Conservation (phyloP, 139 green algal species). For the Pycnococcus provasolii region DNA sequence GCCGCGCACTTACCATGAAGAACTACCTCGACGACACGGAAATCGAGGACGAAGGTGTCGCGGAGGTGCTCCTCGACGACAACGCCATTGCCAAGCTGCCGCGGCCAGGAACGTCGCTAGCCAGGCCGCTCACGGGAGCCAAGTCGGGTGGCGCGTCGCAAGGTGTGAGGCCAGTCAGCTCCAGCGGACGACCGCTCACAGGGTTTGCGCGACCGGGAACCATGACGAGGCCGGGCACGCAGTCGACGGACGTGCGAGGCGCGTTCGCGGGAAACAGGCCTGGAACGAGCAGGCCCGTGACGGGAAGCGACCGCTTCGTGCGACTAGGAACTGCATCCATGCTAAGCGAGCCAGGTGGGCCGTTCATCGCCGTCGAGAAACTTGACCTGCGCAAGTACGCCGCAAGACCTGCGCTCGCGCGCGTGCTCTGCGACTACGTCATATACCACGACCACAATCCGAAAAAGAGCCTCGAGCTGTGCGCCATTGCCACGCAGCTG, state of each 20-base stretch:
- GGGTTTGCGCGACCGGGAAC: conserved; percentile 57
- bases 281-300: conserved; percentile 52
- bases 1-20: conserved; percentile 53
- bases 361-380: conserved; percentile 60
- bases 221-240: conserved; percentile 15
- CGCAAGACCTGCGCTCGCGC: conserved; percentile 40
- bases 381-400: conserved; percentile 69
- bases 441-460: conserved; percentile 72
- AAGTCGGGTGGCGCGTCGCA: conserved; percentile 47
- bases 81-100: neutral
- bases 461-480: conserved; percentile 53
- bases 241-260: conserved; percentile 13
- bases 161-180: conserved; percentile 48
- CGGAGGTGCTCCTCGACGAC: conserved; percentile 35
- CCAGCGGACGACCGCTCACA: conserved; percentile 45
- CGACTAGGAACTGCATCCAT: conserved; percentile 61
- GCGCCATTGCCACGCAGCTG: conserved; percentile 34
- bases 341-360: conserved; percentile 41
- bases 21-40: conserved; percentile 74
- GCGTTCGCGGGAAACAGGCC: conserved; percentile 32
- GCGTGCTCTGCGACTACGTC: conserved; percentile 65
- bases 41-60: conserved; percentile 61
- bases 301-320: conserved; percentile 57
- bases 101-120: conserved; percentile 4
- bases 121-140: conserved; percentile 24